phyloP scores from a whole-genome alignment of 2,329 filamentous ascomycete species.

The Ascochyta koolunga region DNA sequence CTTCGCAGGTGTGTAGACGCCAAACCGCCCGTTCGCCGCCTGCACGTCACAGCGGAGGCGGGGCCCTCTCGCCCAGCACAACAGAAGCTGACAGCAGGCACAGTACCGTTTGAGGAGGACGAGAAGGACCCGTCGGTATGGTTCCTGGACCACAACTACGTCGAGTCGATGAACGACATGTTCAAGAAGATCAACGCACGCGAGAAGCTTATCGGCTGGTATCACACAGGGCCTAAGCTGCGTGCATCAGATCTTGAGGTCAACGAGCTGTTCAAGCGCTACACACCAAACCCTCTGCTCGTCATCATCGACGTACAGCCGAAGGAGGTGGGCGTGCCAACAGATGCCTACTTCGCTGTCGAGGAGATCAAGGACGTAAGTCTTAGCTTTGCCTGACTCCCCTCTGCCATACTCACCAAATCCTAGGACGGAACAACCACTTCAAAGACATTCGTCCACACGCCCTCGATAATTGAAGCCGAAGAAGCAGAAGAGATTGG shows the following conservation, averaged over 20 bases:
- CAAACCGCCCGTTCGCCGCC: slow-evolving; percentile 22
- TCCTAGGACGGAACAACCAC: slow-evolving; percentile 92
- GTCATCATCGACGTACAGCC: slow-evolving; percentile 99
- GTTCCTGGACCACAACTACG: slow-evolving; percentile 99
- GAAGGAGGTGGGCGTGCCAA: slow-evolving; percentile 96
- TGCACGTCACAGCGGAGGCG: slow-evolving; percentile 8
- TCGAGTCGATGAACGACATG: slow-evolving; percentile 99
- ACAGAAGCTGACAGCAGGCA: slow-evolving; percentile 28
- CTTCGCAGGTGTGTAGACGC: slow-evolving; percentile 77
- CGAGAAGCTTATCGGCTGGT: slow-evolving; percentile 99
- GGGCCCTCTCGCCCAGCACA: not conserved
- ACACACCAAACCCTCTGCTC: slow-evolving; percentile 92
- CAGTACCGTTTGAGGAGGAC: slow-evolving; percentile 98
- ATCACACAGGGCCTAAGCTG: slow-evolving; percentile 96
- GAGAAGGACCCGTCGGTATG: slow-evolving; percentile 98
- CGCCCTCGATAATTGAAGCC: slow-evolving; percentile 96
- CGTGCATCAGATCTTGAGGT: slow-evolving; percentile 96
- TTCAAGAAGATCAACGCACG: slow-evolving; percentile 99
- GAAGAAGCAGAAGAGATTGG: slow-evolving; percentile 99
- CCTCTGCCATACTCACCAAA: not conserved
- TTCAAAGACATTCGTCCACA: slow-evolving; percentile 96
- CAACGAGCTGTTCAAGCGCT: slow-evolving; percentile 99
- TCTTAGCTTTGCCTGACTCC: slow-evolving; percentile 18
- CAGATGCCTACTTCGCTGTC: slow-evolving; percentile 98
- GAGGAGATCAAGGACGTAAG: slow-evolving; percentile 99